Base-by-base conservation (phyloP, 208 protist species). In the Paratrypanosoma confusum region DNA sequence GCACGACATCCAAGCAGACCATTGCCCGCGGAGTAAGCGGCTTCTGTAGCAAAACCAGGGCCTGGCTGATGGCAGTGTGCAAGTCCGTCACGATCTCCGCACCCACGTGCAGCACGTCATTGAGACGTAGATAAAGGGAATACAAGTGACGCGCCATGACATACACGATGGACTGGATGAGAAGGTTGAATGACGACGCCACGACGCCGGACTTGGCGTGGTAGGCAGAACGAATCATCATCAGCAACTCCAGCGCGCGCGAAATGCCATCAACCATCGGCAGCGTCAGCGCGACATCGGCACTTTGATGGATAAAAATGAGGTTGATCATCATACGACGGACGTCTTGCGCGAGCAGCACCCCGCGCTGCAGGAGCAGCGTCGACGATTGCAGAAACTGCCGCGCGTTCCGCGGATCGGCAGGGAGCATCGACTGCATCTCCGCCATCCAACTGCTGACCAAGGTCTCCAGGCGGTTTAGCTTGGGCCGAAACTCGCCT, bases 161-260 rank as follows among this genome's bases (percentile, higher is more conserved):
- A 46, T 76, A 75, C 14, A 53, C 63, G 39, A 94, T 71, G 17
- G 81, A 80, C 39, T 88, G 67, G 23, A 65, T 50, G 36, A 95
- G 57, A 14, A 78, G 31, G 21, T 64, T 55, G 13, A 93, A 79
- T 8, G 61, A 32, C 5, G 84, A 41, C n/a, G 75, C 90, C 22
- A 96, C 66, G 24, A 87, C 56, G 13, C 65, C 62, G 24, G 57
- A 71, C 29, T 86, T 81, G 38, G 45, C 49, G 57, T 95, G 82
- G 53, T 79, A 95, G 1, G 81, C 85, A 13, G 51, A 38, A 7
- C 85, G 61, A 6, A 97, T 90, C 39, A 81, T 71, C 55, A 94
- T 89, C 4, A 96, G 60, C 57, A 96, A 51, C 57, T 95, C 70
- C 2, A 92, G 56, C 7, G 71, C 76, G 11, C 75, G 58, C 24